Conservation (phyloP, 352 stramenopile genomes). For the Blastocystis sp. region DNA sequence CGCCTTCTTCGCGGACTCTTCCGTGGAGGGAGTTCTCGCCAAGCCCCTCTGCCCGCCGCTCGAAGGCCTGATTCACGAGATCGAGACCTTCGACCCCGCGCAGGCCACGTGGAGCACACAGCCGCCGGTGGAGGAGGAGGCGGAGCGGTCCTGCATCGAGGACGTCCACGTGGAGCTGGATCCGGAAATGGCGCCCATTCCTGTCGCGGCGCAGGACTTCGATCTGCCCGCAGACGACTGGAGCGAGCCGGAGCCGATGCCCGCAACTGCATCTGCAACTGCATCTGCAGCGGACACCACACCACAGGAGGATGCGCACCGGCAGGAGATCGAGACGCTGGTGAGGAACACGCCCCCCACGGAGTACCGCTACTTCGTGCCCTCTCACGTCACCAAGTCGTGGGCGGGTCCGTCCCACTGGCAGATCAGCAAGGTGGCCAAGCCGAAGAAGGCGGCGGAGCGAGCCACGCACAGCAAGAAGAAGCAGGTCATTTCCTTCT, state of each 20-base stretch:
- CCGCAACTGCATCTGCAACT: not conserved
- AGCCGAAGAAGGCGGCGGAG: not conserved
- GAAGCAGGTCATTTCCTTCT: conserved; percentile 24
- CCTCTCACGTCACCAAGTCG: not conserved
- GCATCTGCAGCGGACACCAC: not conserved
- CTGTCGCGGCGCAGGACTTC: not conserved
- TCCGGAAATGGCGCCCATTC: conserved; percentile 43
- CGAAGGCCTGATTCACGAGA: not conserved
- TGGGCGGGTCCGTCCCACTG: conserved; percentile 52
- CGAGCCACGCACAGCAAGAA: not conserved
- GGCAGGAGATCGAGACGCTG: not conserved
- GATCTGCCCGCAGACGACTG: not conserved
- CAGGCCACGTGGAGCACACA: too few relatives aligned
- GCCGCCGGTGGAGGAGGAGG: too few relatives aligned
- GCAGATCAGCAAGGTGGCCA: conserved; percentile 6
- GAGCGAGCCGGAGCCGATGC: not conserved
- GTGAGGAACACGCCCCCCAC: conserved; percentile 25
- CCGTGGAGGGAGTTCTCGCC: not conserved
- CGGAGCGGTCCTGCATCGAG: not conserved
- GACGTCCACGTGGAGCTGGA: conserved; percentile 40
- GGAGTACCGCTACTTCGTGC: conserved; percentile 32
- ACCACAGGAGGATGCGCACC: not conserved
- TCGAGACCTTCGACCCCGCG: not conserved
- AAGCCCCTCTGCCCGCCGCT: conserved; percentile 12
- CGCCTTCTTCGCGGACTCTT: too few relatives aligned